Percentiles rank a stretch among this genome's conserved stretches.
phyloP scores from a whole-genome alignment of 2,329 filamentous ascomycete species.

The Boeremia lycopersici region DNA sequence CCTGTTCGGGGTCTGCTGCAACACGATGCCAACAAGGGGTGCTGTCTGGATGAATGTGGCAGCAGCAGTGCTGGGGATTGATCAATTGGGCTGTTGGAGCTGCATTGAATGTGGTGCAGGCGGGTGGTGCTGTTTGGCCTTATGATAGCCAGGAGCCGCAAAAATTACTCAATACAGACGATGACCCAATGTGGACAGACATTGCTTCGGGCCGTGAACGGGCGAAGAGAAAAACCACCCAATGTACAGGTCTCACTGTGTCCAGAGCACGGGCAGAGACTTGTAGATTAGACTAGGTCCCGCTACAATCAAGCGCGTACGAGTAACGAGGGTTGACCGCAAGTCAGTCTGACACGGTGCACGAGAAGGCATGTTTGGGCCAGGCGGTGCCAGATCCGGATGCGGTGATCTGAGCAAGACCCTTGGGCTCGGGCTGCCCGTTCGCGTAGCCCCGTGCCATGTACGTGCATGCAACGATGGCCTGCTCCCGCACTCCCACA shows the following conservation, averaged over 20 bases:
- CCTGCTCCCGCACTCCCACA: conserved; percentile 2
- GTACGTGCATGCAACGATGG: conserved; percentile 1
- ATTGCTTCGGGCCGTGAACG: conserved; percentile 1
- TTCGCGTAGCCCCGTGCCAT: conserved; percentile 7
- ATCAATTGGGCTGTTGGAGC: background rate
- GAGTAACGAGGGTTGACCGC: background rate
- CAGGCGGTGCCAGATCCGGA: conserved; percentile 6
- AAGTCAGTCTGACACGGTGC: background rate
- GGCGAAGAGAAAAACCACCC: background rate
- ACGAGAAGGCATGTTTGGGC: background rate
- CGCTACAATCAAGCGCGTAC: background rate
- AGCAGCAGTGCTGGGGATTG: background rate
- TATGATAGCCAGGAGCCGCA: background rate
- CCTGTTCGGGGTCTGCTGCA: background rate
- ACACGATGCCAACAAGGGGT: background rate
- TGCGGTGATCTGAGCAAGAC: conserved; percentile 1
- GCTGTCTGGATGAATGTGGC: conserved; percentile 7
- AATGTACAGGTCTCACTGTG: background rate
- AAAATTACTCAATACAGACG: conserved; percentile 2
- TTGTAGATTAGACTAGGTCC: conserved; percentile 1
- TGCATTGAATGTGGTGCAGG: background rate
- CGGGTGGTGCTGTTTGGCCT: background rate
- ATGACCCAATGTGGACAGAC: background rate
- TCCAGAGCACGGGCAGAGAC: background rate
- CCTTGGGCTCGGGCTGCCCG: conserved; percentile 12